Evolutionary conservation across 768 basidiomycete species (phyloP), one percentile per base, ranked within the genome.

Genomic region (Mycena rebaudengoi): DNA sequence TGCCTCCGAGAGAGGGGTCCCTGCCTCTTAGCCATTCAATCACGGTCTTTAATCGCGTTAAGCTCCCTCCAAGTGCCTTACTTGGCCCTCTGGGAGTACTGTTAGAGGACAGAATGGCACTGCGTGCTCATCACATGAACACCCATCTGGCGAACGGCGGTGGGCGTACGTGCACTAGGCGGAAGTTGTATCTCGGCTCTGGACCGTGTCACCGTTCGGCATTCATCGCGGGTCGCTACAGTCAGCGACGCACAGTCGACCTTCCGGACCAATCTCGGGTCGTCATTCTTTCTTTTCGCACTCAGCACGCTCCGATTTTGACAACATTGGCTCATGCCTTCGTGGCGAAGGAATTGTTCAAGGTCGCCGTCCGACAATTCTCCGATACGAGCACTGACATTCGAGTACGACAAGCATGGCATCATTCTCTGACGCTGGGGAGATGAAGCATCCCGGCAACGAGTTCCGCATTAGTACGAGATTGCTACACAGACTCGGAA

Each of bases 151-250:
- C 51, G 60, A 5, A 35, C 43, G 14, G 25, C 51, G 4, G 44
- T 62, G 1, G 60, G 60, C 0, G 30, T 11, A 1, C n/a, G 46
- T 1, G 52, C 60, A 5, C 33, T 62, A 1, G 41, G 23, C 0
- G 51, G 25, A 1, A 26, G 21, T 3, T 2, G 11, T 3, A 28
- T 62, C 26, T 25, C 51, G 3, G 33, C 33, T 1, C 13, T 54
- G 11, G 25, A 40, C 5, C 32, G 41, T 7, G n/a, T n/a, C n/a
- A n/a, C n/a, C n/a, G n/a, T n/a, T 13, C 41, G 7, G 52, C 12
- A 12, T 62, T 37, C 18, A 53, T 54, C 26, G 60, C 51, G 7
- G 60, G 43, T 10, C 41, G 32, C n/a, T 62, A 62, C 52, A 54
- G 51, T n/a, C 41, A 53, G 10, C 60, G 60, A 3, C 60, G 60